Percentiles rank a stretch among this genome's conserved stretches.
Conservation (phyloP, 441 rosid genomes). For the Heliophila coronopifolia region DNA sequence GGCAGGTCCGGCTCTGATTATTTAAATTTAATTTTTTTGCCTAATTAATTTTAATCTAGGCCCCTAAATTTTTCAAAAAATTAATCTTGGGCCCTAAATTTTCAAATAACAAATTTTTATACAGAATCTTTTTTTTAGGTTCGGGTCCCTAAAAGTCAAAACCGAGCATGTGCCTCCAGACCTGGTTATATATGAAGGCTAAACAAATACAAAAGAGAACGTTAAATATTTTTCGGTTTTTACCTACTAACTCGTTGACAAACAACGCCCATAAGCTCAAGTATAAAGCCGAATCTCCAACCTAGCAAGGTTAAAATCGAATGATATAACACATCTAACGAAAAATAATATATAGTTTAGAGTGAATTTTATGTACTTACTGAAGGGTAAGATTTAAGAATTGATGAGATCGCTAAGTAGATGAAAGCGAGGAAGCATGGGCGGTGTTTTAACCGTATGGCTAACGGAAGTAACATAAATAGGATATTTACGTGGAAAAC, state of each 20-base stretch:
- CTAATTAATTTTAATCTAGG: too few species aligned
- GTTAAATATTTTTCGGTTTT: slow-evolving; percentile 16
- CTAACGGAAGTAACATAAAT: slow-evolving; percentile 77
- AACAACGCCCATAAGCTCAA: slow-evolving; percentile 74
- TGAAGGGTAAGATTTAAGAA: slow-evolving; percentile 93
- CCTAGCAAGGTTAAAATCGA: slow-evolving; percentile 35
- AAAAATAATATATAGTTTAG: not conserved
- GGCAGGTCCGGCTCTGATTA: too few species aligned
- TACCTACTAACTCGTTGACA: slow-evolving; percentile 76
- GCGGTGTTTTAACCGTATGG: slow-evolving; percentile 77
- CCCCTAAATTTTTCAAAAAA: too few species aligned
- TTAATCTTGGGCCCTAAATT: too few species aligned
- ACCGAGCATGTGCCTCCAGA: too few species aligned
- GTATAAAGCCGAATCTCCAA: slow-evolving; percentile 88
- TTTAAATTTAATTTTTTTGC: too few species aligned
- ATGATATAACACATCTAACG: not conserved
- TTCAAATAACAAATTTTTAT: too few species aligned
- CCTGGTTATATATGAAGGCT: slow-evolving; percentile 18
- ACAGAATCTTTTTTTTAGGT: too few species aligned
- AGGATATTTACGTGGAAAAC: slow-evolving; percentile 81
- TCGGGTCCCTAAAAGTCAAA: too few species aligned
- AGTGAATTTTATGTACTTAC: slow-evolving; percentile 42
- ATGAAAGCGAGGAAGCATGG: slow-evolving; percentile 91
- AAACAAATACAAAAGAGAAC: slow-evolving; percentile 16
- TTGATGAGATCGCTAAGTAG: slow-evolving; percentile 69